Evolutionary conservation across 2,329 filamentous ascomycete genomes (phyloP), one percentile per base, ranked within the genome.

Genomic region (Teratosphaeria zuluensis): DNA sequence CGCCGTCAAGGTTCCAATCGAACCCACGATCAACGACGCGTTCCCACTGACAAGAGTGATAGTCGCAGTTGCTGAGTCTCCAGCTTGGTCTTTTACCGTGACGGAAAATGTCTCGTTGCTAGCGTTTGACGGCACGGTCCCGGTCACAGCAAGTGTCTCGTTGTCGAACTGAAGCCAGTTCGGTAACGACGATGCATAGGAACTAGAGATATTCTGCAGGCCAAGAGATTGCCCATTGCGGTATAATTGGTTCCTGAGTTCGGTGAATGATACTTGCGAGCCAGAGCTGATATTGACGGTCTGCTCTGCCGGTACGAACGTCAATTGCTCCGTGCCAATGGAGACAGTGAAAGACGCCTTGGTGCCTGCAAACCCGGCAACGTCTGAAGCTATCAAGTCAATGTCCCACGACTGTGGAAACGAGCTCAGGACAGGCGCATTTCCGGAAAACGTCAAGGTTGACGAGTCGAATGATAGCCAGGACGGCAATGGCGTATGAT

Each of bases 401-500:
- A 96, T 81, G 21, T 80, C 80, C 66, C 91, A 94, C 0, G 77
- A 81, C 68, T 95, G 87, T 3, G 90, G 86, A 7, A 84, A 84
- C 33, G 86, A 81, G 59, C 82, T 80, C 53, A 84, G 77, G 0
- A 84, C 75, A 0, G 90, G 90, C 1, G 87, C 87, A 35, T 75
- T 82, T 28, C 91, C 91, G 0, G 81, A 82, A 66, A 95, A 95
- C 0, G 79, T 80, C 46, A 95, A 75, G 0, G 73, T 78, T 1
- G 70, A 70, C 0, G 81, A 69, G 64, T 94, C 82, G 67, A 96
- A 96, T n/a, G 76, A 76, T 52, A 95, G 77, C 91, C 91, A 96
- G 0, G 90, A 86, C 21, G 91, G 91, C 38, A 96, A 76, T 38
- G 91, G 90, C n/a, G 88, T 89, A 67, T 89, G 88, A 67, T 92